Evolutionary conservation across 1,139 yeast species (phyloP).

Genomic region (Nadsonia starkeyi-henricii): DNA sequence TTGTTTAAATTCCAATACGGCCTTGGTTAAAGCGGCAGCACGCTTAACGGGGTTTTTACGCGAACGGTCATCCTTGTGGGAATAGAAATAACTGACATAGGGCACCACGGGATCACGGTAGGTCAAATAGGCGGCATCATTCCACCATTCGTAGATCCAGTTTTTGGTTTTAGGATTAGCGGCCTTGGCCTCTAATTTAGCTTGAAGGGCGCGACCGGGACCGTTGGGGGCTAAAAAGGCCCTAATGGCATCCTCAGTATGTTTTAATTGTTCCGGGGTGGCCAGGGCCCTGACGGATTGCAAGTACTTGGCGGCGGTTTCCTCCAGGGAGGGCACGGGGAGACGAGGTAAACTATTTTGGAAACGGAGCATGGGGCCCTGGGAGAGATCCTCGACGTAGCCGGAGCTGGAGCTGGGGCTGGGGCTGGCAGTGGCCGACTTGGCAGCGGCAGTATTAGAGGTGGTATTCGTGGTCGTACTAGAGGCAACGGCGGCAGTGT

Average conservation of each 20-base stretch:
- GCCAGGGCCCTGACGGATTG: conserved; percentile 59
- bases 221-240: conserved; percentile 53
- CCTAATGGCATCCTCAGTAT: conserved; percentile 46
- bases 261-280: conserved; percentile 38
- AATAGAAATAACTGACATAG: conserved; percentile 79
- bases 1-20: conserved; percentile 27
- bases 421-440: conserved; percentile 20
- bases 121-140: conserved; percentile 79
- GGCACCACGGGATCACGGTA: conserved; percentile 92
- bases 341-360: conserved; percentile 68
- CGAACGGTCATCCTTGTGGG: conserved; percentile 51
- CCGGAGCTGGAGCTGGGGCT: conserved; percentile 10
- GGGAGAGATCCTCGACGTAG: conserved; percentile 27
- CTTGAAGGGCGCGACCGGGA: conserved; percentile 55
- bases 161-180: conserved; percentile 45
- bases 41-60: conserved; percentile 59
- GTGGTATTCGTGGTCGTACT: conserved; percentile 1
- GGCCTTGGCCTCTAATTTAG: conserved; percentile 47
- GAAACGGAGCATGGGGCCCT: conserved; percentile 59
- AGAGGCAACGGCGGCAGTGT: conserved; percentile 4
- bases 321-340: conserved; percentile 74
- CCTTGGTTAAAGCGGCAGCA: conserved; percentile 45
- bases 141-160: conserved; percentile 94
- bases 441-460: conserved; percentile 12
- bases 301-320: conserved; percentile 59